Percentiles rank a stretch among this genome's conserved stretches.
Conservation (phyloP, 331 rosid genomes). For the Quercus tomentella region DNA sequence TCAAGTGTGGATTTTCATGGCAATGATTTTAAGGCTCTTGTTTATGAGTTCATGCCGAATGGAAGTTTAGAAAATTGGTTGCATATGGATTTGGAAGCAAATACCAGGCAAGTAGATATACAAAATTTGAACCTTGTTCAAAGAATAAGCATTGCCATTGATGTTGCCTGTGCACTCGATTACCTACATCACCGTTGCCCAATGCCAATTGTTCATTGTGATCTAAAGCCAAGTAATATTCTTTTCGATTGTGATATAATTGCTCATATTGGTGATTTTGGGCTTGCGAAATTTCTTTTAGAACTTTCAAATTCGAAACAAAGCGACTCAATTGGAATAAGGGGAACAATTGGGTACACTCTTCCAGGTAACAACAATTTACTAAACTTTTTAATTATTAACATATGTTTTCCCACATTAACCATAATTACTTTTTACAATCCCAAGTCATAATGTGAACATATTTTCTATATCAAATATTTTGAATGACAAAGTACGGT, state of each 20-base stretch:
- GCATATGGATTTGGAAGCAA: slow-evolving; percentile 23
- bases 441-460: slow-evolving; percentile 11
- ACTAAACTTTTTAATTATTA: no score
- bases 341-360: slow-evolving; percentile 53
- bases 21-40: slow-evolving; percentile 46
- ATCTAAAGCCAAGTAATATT: slow-evolving; percentile 52
- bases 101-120: neutral
- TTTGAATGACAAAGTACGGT: slow-evolving; percentile 37
- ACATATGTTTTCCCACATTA: no score
- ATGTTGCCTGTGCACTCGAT: slow-evolving; percentile 47
- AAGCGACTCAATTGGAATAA: slow-evolving; percentile 20
- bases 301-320: slow-evolving; percentile 1
- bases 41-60: slow-evolving; percentile 44
- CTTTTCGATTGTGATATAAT: slow-evolving; percentile 49
- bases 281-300: slow-evolving; percentile 47
- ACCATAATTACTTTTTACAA: no score
- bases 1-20: slow-evolving; percentile 46
- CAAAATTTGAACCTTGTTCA: slow-evolving; percentile 34
- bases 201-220: slow-evolving; percentile 53
- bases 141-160: slow-evolving; percentile 42
- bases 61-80: slow-evolving; percentile 49
- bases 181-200: slow-evolving; percentile 45
- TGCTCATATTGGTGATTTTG: slow-evolving; percentile 60
- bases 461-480: no score
- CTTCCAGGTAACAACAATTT: slow-evolving; percentile 24